Evolutionary conservation across 1,284 basidiomycete genomes (phyloP), one percentile per base, ranked within the genome.

Genomic region (Fistulinella staudtii): DNA sequence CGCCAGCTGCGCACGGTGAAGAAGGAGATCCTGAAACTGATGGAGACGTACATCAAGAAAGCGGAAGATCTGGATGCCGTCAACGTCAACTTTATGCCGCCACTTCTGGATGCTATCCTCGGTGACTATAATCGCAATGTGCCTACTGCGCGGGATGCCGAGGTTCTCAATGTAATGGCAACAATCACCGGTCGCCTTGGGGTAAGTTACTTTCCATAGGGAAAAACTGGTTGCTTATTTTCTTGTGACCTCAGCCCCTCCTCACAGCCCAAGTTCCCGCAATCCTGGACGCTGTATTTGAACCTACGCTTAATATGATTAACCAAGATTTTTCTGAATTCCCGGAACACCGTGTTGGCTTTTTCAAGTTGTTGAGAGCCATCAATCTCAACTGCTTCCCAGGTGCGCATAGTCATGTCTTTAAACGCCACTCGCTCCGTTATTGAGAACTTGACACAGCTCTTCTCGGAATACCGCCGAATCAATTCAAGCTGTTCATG

Each of bases 271-370:
- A 99, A 80, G 89, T 99, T n/a, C 85, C 89, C 2, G 89, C 95
- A 4, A 90, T 97, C 48, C 77, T 99, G 29, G 96, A 99, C 58
- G 93, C 95, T 14, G 91, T 99, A 40, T 99, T 99, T 58, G 94
- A 97, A 69, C 93, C 93, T 33, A 99, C 96, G 4, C 72, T 99
- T 50, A 88, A 85, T 60, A 99, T 99, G 96, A 99, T 99, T 68
- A 98, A 96, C 69, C 90, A 96, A 76, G 96, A 99, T 73, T 96
- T 99, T 60, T 75, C 94, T 17, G 96, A 99, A 69, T 99, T 80
- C 73, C 96, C 96, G 18, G 96, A 99, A 66, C 95, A 99, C 66
- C 90, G 96, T 48, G 86, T 89, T 27, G 95, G 93, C 42, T 96
- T 99, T 80, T 99, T 94, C 80, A 94, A 92, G 71, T 78, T 99